phyloP scores from a whole-genome alignment of 768 basidiomycete species.

The Filobasidium floriforme region DNA sequence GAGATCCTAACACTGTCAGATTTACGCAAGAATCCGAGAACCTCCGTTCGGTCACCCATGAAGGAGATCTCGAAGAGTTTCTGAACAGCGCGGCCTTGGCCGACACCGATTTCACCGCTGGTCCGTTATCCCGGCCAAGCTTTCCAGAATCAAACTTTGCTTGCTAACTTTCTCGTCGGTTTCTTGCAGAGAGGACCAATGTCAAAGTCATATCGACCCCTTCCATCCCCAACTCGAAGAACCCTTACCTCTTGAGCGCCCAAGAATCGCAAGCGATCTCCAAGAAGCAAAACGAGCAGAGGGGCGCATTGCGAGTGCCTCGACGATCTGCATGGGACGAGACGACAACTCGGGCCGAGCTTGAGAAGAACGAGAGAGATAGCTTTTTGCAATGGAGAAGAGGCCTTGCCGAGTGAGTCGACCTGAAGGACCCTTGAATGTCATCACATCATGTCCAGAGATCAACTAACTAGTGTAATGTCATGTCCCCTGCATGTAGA shows the following conservation, averaged over 20 bases:
- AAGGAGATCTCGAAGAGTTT: conserved; percentile 91
- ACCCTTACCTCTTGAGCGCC: conserved; percentile 76
- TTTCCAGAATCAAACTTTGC: background rate
- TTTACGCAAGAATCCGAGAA: conserved; percentile 20
- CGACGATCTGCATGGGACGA: conserved; percentile 84
- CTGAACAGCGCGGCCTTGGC: conserved; percentile 89
- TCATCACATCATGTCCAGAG: background rate
- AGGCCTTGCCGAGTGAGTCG: conserved; percentile 75
- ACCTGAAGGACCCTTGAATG: background rate
- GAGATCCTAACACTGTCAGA: conserved; percentile 13
- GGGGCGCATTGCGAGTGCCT: conserved; percentile 71
- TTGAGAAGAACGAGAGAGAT: conserved; percentile 82
- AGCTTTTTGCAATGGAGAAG: conserved; percentile 90
- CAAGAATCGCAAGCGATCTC: conserved; percentile 70
- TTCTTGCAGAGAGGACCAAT: conserved; percentile 44
- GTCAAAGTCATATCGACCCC: conserved; percentile 46
- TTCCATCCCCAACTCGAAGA: conserved; percentile 48
- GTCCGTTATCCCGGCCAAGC: conserved; percentile 51
- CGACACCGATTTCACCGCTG: conserved; percentile 90
- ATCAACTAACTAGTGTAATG: background rate
- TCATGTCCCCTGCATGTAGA: conserved; percentile 47
- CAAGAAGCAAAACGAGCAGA: conserved; percentile 67
- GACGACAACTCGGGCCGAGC: conserved; percentile 62
- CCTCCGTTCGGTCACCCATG: conserved; percentile 88
- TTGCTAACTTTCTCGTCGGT: background rate